Evolutionary conservation across 2,329 filamentous ascomycete species (phyloP).

Genomic region (Ophiocordyceps unilateralis): DNA sequence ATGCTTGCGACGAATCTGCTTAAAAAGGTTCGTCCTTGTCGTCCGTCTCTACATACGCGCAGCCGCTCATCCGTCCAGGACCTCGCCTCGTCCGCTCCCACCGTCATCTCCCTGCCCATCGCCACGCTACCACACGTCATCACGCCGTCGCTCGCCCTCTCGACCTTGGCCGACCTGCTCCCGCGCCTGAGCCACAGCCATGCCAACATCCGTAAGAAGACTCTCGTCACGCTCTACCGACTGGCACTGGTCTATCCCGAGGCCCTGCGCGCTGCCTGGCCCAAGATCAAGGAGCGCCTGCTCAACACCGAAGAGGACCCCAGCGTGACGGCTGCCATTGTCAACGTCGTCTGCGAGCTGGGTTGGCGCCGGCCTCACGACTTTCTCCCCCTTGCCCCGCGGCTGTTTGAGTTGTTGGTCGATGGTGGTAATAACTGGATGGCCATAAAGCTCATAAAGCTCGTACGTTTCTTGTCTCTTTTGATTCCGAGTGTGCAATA

Average conservation of each 20-base stretch:
- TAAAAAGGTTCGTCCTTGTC: constrained; percentile 49
- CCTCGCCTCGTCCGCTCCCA: constrained; percentile 52
- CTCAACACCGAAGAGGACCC: constrained; percentile 82
- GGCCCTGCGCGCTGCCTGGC: constrained; percentile 81
- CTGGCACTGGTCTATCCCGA: constrained; percentile 94
- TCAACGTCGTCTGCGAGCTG: constrained; percentile 92
- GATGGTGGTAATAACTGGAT: constrained; percentile 97
- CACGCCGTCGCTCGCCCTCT: constrained; percentile 80
- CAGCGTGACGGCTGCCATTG: constrained; percentile 86
- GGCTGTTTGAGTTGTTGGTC: constrained; percentile 82
- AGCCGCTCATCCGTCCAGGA: constrained; percentile 27
- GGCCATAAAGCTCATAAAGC: constrained; percentile 97
- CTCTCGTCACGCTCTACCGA: constrained; percentile 83
- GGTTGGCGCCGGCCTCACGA: constrained; percentile 89
- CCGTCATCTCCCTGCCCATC: constrained; percentile 72
- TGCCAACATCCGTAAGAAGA: constrained; percentile 81
- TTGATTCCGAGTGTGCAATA: no score
- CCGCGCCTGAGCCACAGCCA: constrained; percentile 77
- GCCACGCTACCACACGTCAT: constrained; percentile 87
- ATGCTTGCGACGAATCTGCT: constrained; percentile 94
- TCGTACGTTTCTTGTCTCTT: constrained; percentile 37
- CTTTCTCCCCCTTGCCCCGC: constrained; percentile 78
- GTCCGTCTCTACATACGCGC: neutral
- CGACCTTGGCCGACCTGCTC: constrained; percentile 69
- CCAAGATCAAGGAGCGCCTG: constrained; percentile 87